phyloP scores from a whole-genome alignment of 768 basidiomycete species.

The Amanita pseudoporphyria region DNA sequence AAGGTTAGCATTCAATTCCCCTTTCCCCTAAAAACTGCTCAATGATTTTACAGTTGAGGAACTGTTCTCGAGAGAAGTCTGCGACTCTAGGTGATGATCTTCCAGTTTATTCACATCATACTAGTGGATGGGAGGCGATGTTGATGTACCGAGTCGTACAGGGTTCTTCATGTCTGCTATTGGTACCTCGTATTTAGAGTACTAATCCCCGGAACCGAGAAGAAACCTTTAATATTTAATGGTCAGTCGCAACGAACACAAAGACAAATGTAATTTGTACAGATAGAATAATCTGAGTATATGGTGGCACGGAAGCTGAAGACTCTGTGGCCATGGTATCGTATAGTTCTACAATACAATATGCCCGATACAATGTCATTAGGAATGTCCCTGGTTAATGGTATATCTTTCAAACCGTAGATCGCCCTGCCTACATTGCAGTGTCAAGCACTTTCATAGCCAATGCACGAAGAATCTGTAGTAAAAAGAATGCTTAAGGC shows the following conservation, averaged over 20 bases:
- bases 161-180: neutral
- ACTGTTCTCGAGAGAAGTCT: neutral
- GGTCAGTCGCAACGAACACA: neutral
- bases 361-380: neutral
- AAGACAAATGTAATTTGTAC: neutral
- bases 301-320: neutral
- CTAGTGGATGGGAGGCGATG: too few species aligned
- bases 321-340: neutral
- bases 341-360: neutral
- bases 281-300: neutral
- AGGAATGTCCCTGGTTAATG: neutral
- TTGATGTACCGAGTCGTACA: neutral
- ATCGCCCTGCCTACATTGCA: slow-evolving; percentile 24
- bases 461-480: slow-evolving; percentile 68
- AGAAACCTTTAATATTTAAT: too few species aligned
- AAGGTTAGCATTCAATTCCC: neutral
- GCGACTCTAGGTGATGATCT: neutral
- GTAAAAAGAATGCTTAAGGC: neutral
- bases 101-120: neutral
- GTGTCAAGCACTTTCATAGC: slow-evolving; percentile 79
- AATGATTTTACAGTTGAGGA: neutral
- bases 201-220: neutral
- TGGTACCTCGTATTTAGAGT: neutral
- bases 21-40: neutral
- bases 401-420: neutral